A percentile compares a stretch with the other conserved stretches of the same genome.
These are phyloP conservation scores for Boletus pseudo-olivaceus DNA, from an alignment of 768 basidiomycete genomes.

Conservation along the genomic window DNA sequence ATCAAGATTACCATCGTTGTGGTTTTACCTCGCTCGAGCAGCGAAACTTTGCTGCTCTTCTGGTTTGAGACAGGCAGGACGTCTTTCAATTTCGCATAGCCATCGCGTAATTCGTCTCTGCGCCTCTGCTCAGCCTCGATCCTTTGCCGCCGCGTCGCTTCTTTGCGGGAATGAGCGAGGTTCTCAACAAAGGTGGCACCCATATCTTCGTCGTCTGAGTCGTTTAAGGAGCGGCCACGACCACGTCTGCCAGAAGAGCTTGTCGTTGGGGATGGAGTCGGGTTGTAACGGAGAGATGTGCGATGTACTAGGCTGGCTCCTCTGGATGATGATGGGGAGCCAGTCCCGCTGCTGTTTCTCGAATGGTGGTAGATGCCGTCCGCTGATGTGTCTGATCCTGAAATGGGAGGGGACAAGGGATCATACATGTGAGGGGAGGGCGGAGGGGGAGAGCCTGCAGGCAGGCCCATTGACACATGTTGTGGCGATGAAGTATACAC, in stretches of 20 bases:
- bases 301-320: conserved; percentile 76
- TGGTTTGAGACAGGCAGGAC: conserved; percentile 84
- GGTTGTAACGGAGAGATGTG: conserved; percentile 66
- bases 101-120: conserved; percentile 85
- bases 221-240: conserved; percentile 62
- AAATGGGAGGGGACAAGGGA: conserved; percentile 80
- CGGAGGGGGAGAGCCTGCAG: conserved; percentile 67
- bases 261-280: conserved; percentile 73
- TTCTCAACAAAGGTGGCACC: conserved; percentile 65
- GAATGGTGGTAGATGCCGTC: conserved; percentile 78
- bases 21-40: conserved; percentile 79
- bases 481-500: conserved; percentile 61
- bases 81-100: conserved; percentile 84
- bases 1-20: conserved; percentile 4
- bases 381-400: conserved; percentile 85
- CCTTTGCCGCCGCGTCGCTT: conserved; percentile 78
- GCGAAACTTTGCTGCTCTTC: conserved; percentile 86
- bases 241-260: conserved; percentile 69
- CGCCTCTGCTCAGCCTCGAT: conserved; percentile 90
- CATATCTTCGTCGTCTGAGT: conserved; percentile 77
- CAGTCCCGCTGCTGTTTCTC: conserved; percentile 66
- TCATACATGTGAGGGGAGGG: conserved; percentile 79
- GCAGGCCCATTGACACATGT: conserved; percentile 64
- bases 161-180: conserved; percentile 74
- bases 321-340: conserved; percentile 76